phyloP scores from a whole-genome alignment of 495 filamentous ascomycete genomes.

The Filosporella fistucella region DNA sequence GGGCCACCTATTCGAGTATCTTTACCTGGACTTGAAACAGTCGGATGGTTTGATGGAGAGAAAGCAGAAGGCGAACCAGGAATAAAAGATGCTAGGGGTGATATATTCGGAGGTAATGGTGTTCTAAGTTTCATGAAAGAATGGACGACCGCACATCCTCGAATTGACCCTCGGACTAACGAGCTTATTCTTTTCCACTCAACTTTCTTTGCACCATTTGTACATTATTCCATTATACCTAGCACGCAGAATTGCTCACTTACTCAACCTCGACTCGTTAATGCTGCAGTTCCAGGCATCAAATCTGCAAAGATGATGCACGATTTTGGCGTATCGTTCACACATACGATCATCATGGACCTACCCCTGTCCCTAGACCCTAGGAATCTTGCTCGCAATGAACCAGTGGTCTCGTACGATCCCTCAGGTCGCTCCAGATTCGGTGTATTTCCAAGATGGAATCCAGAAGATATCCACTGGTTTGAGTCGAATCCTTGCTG shows the following conservation, averaged over 20 bases:
- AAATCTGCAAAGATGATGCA: conserved; percentile 66
- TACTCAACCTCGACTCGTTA: conserved; percentile 29
- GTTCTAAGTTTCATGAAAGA: conserved; percentile 53
- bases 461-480: conserved; percentile 51
- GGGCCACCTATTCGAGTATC: conserved; percentile 60
- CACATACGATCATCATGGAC: conserved; percentile 61
- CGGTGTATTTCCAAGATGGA: conserved; percentile 56
- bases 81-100: conserved; percentile 10
- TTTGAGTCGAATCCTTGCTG: conserved; percentile 59
- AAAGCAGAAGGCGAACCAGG: conserved; percentile 41
- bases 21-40: conserved; percentile 54
- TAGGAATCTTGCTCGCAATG: conserved; percentile 45
- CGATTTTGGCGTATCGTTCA: conserved; percentile 59
- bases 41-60: conserved; percentile 62
- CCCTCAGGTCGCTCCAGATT: conserved; percentile 47
- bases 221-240: conserved; percentile 59
- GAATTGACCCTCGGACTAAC: conserved; percentile 51
- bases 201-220: conserved; percentile 53
- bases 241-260: conserved; percentile 16
- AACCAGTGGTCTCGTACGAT: conserved; percentile 52
- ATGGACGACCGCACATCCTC: conserved; percentile 67
- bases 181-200: conserved; percentile 63
- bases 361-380: conserved; percentile 60
- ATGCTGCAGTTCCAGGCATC: conserved; percentile 47
- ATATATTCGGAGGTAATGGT: conserved; percentile 45